These are phyloP conservation scores for Fusarium mundagurra DNA, from an alignment of 2,329 filamentous ascomycete species.

Conservation along the genomic window DNA sequence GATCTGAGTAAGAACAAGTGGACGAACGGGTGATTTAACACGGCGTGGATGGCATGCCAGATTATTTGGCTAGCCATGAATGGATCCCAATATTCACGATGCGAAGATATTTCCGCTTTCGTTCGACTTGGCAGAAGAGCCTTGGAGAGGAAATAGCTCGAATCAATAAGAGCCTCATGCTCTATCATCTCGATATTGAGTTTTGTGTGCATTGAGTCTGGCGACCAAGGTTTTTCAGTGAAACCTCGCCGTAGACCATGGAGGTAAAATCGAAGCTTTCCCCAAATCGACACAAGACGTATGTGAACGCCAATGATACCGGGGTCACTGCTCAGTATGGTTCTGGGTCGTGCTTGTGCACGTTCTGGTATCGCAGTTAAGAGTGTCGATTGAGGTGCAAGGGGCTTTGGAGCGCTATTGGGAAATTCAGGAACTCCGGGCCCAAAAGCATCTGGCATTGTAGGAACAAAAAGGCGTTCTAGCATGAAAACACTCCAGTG, in stretches of 20 bases:
- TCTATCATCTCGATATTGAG: neutral
- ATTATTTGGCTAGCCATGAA: neutral
- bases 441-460: neutral
- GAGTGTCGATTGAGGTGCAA: neutral
- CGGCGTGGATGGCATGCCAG: neutral
- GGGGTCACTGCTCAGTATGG: neutral
- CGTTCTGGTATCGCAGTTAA: neutral
- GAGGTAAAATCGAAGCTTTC: neutral
- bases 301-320: neutral
- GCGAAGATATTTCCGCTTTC: neutral
- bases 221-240: neutral
- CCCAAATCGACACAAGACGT: neutral
- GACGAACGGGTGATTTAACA: neutral
- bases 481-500: neutral
- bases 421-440: neutral
- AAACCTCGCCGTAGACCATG: neutral
- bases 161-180: neutral
- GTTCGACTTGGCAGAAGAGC: neutral
- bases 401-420: neutral
- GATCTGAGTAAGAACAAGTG: neutral
- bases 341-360: neutral
- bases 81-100: neutral
- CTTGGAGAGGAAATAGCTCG: neutral
- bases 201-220: neutral
- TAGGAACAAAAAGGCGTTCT: neutral